phyloP scores from a whole-genome alignment of 2,329 filamentous ascomycete genomes.

The Trichothecium roseum region DNA sequence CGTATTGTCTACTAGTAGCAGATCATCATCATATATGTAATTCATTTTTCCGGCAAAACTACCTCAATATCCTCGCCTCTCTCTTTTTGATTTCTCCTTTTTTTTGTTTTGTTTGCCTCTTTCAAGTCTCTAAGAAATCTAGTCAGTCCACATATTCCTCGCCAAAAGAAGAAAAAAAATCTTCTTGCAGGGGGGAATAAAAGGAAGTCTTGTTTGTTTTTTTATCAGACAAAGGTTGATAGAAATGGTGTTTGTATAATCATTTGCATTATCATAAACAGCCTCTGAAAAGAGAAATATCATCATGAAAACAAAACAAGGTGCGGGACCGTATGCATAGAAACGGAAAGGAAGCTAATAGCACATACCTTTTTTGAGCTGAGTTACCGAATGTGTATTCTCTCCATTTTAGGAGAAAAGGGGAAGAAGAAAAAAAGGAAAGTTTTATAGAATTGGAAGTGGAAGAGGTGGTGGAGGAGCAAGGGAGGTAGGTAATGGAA shows the following conservation, averaged over 20 bases:
- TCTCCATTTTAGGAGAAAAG: neutral
- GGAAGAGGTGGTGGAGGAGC: neutral
- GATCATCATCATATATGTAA: no score
- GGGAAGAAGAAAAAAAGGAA: conserved; percentile 13
- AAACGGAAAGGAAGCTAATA: conserved; percentile 1
- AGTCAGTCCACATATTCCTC: neutral
- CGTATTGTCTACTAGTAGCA: no score
- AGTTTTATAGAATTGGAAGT: no score
- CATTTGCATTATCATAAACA: conserved; percentile 30
- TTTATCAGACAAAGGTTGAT: conserved; percentile 6
- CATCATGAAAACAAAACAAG: conserved; percentile 23
- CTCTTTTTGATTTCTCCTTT: no score
- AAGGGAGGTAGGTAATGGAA: neutral
- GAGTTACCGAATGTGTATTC: neutral
- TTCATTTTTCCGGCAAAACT: no score
- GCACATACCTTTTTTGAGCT: conserved; percentile 14
- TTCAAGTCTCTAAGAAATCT: no score
- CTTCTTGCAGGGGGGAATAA: no score
- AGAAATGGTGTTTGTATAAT: conserved; percentile 24
- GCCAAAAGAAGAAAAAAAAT: conserved; percentile 6
- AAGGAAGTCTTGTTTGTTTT: no score
- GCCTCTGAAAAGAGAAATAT: conserved; percentile 30
- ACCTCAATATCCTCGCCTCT: no score
- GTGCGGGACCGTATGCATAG: no score
- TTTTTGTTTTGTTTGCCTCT: no score